Evolutionary conservation across 352 stramenopile species (phyloP), one percentile per base, ranked within the genome.

Genomic region (Phytophthora cajani): DNA sequence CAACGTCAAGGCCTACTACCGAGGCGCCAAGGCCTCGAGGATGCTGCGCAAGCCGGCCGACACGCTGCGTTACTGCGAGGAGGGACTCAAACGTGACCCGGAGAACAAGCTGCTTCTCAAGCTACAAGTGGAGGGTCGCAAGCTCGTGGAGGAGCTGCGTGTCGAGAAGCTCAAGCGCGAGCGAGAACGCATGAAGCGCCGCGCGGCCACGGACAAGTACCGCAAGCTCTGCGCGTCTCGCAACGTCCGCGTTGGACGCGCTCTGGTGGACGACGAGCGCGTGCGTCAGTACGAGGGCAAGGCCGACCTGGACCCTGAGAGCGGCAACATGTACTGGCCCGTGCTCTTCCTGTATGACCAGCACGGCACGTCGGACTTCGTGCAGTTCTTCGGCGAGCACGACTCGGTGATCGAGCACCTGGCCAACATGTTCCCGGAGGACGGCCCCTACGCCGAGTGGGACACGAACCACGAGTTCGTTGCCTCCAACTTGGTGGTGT

Each of bases 391-490:
- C 62, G 85, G 85, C 23, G 89, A 96, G 68, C 75, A 93, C 38
- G 89, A 96, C 69, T 63, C 78, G 38, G 76, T 95, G 46, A 91
- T 95, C 50, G 88, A 95, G 66, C 89, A 96, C 73, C 65, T 96
- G 59, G 89, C 88, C 64, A 95, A 95, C 72, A 95, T 95, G 88
- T 96, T 96, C 73, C 89, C 89, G 0, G 89, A 96, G 58, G 87
- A 94, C 49, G 89, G 89, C 0, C 87, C 89, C 53, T 93, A 87
- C 67, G 90, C 85, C 47, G 77, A 95, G 21, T 96, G 89, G 89
- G 89, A 96, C 72, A 71, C 59, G 12, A 74, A 84, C 3, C 63
- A 89, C 12, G 75, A 90, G 68, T 96, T 93, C 65, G 79, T 89
- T 53, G 89, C 88, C 19, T 95, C 87, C 30, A 81, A 87, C 21